Conservation (phyloP, 768 basidiomycete genomes). For the Boletus rubropictus region DNA sequence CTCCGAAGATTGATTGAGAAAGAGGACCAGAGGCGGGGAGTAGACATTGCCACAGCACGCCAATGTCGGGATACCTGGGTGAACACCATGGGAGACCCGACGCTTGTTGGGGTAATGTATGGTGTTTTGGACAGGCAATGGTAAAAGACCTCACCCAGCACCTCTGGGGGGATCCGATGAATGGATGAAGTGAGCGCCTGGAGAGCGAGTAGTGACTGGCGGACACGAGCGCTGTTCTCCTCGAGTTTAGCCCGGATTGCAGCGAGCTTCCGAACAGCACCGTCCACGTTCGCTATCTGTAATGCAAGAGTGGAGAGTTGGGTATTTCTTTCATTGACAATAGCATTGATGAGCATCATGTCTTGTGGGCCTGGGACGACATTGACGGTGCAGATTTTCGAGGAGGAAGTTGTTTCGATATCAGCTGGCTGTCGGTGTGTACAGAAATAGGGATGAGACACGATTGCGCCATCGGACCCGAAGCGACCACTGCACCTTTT, state of each 20-base stretch:
- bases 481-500: conserved; percentile 16
- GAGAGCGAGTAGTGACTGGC: conserved; percentile 21
- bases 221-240: conserved; percentile 12
- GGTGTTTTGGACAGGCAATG: conserved; percentile 22
- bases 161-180: conserved; percentile 25
- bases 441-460: conserved; percentile 30
- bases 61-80: conserved; percentile 27
- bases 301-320: conserved; percentile 18
- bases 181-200: conserved; percentile 19
- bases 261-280: conserved; percentile 16
- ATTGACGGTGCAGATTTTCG: conserved; percentile 5
- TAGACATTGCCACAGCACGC: conserved; percentile 28
- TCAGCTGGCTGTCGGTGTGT: conserved; percentile 6
- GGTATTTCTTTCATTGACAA: conserved; percentile 17
- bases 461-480: conserved; percentile 28
- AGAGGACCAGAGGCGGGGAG: conserved; percentile 31
- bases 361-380: conserved; percentile 15
- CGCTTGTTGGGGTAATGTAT: conserved; percentile 21
- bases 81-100: conserved; percentile 24
- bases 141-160: conserved; percentile 28
- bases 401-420: conserved; percentile 21
- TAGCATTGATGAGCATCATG: conserved; percentile 9
- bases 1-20: conserved; percentile 20
- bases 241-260: conserved; percentile 16
- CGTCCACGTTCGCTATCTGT: conserved; percentile 17